Conservation (phyloP, 1,284 basidiomycete genomes). For the Taiwanofungus camphoratus region DNA sequence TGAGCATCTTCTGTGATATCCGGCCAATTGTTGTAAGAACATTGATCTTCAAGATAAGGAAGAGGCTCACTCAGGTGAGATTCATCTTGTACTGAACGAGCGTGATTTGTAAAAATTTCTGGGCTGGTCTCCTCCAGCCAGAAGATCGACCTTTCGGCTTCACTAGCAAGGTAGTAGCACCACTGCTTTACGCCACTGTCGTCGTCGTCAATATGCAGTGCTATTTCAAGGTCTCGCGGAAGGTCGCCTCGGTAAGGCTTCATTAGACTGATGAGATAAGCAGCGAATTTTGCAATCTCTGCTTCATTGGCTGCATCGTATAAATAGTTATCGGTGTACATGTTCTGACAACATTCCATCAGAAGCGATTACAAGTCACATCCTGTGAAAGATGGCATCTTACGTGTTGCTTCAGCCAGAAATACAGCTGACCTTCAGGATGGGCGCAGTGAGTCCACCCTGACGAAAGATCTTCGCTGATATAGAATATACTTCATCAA, state of each 20-base stretch:
- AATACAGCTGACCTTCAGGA: constrained; percentile 22
- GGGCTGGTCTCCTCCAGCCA: constrained; percentile 12
- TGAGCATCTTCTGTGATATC: constrained; percentile 3
- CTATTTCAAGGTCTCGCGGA: constrained; percentile 11
- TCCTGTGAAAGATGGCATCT: background rate
- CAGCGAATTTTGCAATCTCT: constrained; percentile 7
- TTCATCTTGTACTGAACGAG: background rate
- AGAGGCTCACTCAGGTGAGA: constrained; percentile 13
- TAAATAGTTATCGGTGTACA: background rate
- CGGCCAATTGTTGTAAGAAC: background rate
- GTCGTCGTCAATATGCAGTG: constrained; percentile 6
- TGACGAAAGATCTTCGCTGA: background rate
- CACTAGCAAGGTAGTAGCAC: constrained; percentile 18
- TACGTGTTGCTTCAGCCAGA: constrained; percentile 4
- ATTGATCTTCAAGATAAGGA: background rate
- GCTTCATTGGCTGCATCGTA: background rate
- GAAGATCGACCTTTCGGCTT: constrained; percentile 11
- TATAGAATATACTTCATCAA: background rate
- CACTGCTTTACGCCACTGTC: constrained; percentile 7
- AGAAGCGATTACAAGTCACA: background rate
- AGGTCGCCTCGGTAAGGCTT: constrained; percentile 1
- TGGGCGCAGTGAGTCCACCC: constrained; percentile 16
- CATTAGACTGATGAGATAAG: too few species aligned
- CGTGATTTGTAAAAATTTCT: background rate
- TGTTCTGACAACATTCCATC: background rate